Evolutionary conservation across 1,139 yeast species (phyloP), one percentile per base, ranked within the genome.

Genomic region (Zygoascus sp.): DNA sequence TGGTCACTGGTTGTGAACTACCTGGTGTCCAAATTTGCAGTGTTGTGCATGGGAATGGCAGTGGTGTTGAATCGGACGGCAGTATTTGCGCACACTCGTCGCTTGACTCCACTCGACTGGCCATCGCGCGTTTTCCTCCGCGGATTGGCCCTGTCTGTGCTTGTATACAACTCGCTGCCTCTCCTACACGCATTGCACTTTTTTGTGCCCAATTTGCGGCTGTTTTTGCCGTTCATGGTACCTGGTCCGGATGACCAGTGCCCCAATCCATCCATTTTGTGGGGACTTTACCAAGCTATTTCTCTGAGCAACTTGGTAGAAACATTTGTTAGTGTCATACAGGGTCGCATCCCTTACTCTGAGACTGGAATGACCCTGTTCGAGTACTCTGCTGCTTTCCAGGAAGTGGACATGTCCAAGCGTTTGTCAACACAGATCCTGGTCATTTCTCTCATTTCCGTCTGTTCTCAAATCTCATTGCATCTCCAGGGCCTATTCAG

Each of bases 381-480:
- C 62, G 94, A 84, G 58, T 83, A 80, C 58, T 81, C 89, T 1
- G 64, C 83, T 23, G 85, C 87, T 10, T 83, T 82, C 58, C 89
- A 83, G 59, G 90, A 83, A 57, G 79, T 76, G 25, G 80, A 80
- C 56, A 68, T 75, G n/a, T 64, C 72, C 4, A 66, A 65, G 32
- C 59, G 72, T 17, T 82, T 87, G 7, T 70, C 80, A 0, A 74
- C 74, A 32, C 82, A 79, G 57, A 66, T 81, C 17, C 63, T 83
- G 32, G 60, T 76, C 0, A 64, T 81, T 1, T 72, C 80, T 2
- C 54, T 78, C 8, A 74, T 78, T 50, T 79, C 81, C 57, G 65
- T 80, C 0, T 55, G 73, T 1, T 75, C 77, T 51, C 89, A 83
- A 56, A 56, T 80, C 16, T 68, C 74, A 25, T 72, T 79, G 44